Evolutionary conservation across 169 alveolate genomes (phyloP), one percentile per base, ranked within the genome.

Genomic region (Fabrea salina): DNA sequence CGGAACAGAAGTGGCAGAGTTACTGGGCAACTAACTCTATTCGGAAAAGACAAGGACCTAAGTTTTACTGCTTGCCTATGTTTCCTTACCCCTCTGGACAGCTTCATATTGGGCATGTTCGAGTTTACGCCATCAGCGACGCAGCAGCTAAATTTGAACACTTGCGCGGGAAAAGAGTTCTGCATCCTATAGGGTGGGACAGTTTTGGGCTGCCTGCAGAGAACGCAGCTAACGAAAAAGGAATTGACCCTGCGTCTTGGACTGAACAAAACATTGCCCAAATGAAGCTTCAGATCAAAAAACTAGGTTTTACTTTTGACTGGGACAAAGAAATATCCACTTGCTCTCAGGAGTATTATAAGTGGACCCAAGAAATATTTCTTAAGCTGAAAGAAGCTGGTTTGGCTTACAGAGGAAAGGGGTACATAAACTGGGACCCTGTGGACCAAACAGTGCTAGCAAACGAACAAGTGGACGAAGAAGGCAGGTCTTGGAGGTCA

Each of bases 141-240:
- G 94, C 94, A 35, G 75, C 95, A 11, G 79, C 97, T n/a, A 80
- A 97, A 49, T 94, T 88, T 89, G 91, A 95, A 43, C 91, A 96
- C 22, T 56, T 92, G 90, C 50, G 71, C 54, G 91, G 95, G 11
- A 84, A 79, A 59, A 72, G 88, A 4, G 99, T 96, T 19, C 86
- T 96, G 54, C 94, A 95, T 75, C 98, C 98, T 0, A 96, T 96
- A 77, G 99, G 99, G 19, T 96, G 98, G 98, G 99, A 96, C 54
- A 81, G 97, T 4, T 96, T 96, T 74, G 99, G 99, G 11, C 70
- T 96, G 32, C 99, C 99, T 0, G 96, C 98, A 27, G 98, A 96
- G 85, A 89, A 96, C 78, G 94, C 94, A 49, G 97, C 99, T 0
- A 74, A 92, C 50, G 83, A 82, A 33, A 68, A 90, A 43, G 88